phyloP scores from a whole-genome alignment of 345 rosid genomes.

The Physaria fendleri region DNA sequence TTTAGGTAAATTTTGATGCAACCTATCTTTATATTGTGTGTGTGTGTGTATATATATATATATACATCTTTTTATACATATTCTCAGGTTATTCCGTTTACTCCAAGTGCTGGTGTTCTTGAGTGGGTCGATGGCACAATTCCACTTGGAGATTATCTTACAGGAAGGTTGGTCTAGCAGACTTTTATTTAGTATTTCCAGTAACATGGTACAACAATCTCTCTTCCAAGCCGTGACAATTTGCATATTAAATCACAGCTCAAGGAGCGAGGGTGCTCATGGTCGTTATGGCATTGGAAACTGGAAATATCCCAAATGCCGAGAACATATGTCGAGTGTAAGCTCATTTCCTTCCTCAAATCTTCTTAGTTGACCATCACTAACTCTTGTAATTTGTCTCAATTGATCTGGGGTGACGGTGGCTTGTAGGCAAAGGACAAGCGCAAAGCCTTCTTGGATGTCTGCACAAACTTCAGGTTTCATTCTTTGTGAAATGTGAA shows the following conservation, averaged over 20 bases:
- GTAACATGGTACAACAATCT: neutral
- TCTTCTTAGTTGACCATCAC: slow-evolving; percentile 14
- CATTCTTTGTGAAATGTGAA: slow-evolving; percentile 6
- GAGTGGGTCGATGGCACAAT: slow-evolving; percentile 98
- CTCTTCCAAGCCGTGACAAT: slow-evolving; percentile 7
- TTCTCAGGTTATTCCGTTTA: slow-evolving; percentile 85
- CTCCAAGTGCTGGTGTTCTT: slow-evolving; percentile 98
- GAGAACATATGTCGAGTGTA: slow-evolving; percentile 73
- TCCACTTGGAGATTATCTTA: slow-evolving; percentile 95
- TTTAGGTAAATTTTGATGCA: too few relatives aligned
- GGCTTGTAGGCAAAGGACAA: slow-evolving; percentile 71
- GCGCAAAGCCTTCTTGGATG: slow-evolving; percentile 72
- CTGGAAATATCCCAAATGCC: slow-evolving; percentile 78
- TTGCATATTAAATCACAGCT: slow-evolving; percentile 43
- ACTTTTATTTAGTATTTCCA: neutral
- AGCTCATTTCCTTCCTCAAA: slow-evolving; percentile 30
- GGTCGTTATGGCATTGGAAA: slow-evolving; percentile 77
- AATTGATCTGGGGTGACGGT: neutral
- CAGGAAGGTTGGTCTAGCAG: slow-evolving; percentile 53
- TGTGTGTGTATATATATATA: too few relatives aligned
- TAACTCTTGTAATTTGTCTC: neutral
- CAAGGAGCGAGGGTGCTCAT: slow-evolving; percentile 86
- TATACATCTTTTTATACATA: neutral
- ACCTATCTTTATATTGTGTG: too few relatives aligned
- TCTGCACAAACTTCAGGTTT: slow-evolving; percentile 88